A percentile compares a stretch with the other conserved stretches of the same genome.
phyloP scores from a whole-genome alignment of 306 rosid species.

The Fragaria nilgerrensis region DNA sequence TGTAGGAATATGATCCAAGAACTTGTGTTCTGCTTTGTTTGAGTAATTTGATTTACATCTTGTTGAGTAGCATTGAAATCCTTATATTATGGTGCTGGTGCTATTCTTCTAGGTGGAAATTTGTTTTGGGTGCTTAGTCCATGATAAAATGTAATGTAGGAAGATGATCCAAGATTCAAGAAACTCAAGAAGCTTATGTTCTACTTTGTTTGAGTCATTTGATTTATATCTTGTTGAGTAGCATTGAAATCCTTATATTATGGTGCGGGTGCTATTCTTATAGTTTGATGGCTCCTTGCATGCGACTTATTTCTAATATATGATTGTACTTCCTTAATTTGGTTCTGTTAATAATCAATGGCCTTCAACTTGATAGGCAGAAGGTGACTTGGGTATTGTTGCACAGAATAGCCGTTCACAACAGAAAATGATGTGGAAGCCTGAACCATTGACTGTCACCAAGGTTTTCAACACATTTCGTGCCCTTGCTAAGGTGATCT shows the following conservation, averaged over 20 bases:
- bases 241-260: neutral
- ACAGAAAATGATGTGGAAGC: conserved; percentile 81
- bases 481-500: conserved; percentile 72
- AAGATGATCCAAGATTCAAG: neutral
- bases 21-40: neutral
- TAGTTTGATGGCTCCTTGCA: neutral
- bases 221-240: neutral
- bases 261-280: neutral
- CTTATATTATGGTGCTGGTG: neutral
- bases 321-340: too few relatives aligned
- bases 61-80: neutral
- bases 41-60: neutral
- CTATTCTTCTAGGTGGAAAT: neutral
- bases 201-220: neutral
- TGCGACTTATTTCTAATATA: neutral
- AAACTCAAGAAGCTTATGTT: neutral
- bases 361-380: conserved; percentile 41
- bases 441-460: conserved; percentile 65
- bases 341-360: neutral
- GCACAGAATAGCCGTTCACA: conserved; percentile 78
- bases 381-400: conserved; percentile 86
- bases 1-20: neutral
- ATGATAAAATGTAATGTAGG: neutral
- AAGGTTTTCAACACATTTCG: conserved; percentile 78
- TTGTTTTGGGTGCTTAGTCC: too few relatives aligned